A percentile compares a stretch with the other conserved stretches of the same genome.
These are phyloP conservation scores for Apophysomyces sp. DNA, from an alignment of 371 early-diverging fungal species.

Conservation along the genomic window DNA sequence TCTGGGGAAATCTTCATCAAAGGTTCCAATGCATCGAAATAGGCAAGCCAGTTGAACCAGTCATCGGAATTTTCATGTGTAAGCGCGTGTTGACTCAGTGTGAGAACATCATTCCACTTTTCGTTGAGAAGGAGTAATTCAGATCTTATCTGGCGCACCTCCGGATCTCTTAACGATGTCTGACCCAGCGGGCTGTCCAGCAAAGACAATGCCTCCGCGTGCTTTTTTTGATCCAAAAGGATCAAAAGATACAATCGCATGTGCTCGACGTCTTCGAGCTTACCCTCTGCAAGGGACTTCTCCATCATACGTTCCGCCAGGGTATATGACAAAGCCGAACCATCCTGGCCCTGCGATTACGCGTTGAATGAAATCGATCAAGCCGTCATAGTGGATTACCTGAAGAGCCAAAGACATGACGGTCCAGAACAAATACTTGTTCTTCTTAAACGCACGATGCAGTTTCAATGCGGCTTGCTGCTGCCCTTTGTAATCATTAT, in stretches of 20 bases:
- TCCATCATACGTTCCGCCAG: conserved; percentile 87
- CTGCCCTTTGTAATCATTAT: conserved; percentile 69
- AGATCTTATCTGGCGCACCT: conserved; percentile 62
- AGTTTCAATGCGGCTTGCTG: conserved; percentile 84
- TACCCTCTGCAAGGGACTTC: conserved; percentile 75
- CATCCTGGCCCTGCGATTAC: conserved; percentile 22
- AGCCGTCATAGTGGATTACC: conserved; percentile 26
- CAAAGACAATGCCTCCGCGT: conserved; percentile 61
- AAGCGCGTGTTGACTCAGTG: conserved; percentile 39
- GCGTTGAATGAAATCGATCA: not conserved
- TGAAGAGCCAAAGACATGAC: conserved; percentile 76
- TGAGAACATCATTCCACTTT: conserved; percentile 43
- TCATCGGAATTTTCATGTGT: conserved; percentile 63
- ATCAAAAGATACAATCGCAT: conserved; percentile 71
- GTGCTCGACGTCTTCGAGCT: conserved; percentile 53
- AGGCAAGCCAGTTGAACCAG: conserved; percentile 67
- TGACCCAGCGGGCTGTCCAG: conserved; percentile 58
- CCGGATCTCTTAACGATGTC: conserved; percentile 64
- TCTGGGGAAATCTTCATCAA: conserved; percentile 10
- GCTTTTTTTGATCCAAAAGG: conserved; percentile 62
- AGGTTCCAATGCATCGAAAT: conserved; percentile 58
- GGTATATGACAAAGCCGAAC: conserved; percentile 52
- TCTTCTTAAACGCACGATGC: conserved; percentile 75
- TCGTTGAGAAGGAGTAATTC: conserved; percentile 49
- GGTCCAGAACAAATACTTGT: conserved; percentile 88